Evolutionary conservation across 2,329 filamentous ascomycete genomes (phyloP), one percentile per base, ranked within the genome.

Genomic region (Ascochyta viciae-villosae): DNA sequence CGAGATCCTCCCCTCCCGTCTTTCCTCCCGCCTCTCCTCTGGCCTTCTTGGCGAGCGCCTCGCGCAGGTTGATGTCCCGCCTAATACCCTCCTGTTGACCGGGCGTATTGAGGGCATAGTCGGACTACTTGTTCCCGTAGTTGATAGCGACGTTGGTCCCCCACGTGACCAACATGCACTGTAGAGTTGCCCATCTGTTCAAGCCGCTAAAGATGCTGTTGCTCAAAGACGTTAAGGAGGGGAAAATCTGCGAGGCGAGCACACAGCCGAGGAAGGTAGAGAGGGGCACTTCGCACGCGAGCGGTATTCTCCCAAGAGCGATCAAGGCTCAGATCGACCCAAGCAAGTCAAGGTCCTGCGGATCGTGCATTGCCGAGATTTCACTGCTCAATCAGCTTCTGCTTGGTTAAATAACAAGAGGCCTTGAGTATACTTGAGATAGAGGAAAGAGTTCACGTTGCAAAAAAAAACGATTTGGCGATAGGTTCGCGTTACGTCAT

Each of bases 101-200:
- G 38, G 43, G 31, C 33, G 43, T 46, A 37, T 46, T 33, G 33
- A 46, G 43, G 22, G 43, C 43, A 37, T 46, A 46, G 33, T 46
- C 43, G 33, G 10, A 37, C 31, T 3, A 27, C 8, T 27, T 3
- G 26, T 27, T 27, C 26, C 26, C 26, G 26, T 27, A 27, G 29
- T 49, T 49, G 46, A 49, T 49, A 10, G 46, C 46, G 19, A 49
- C 22, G 19, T 49, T 49, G 46, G 46, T 49, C 19, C 46, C 46
- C 46, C 46, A 49, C 6, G 46, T 49, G 4, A 49, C 46, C 37
- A 49, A 34, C 46, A 49, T 49, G 37, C 46, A 49, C 37, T 49
- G 46, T 41, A 49, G 19, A 41, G 46, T 49, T 27, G 37, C 46
- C 46, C 46, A 49, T 49, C 46, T 37, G 29, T 49, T 49, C 46